Evolutionary conservation across 1,139 yeast species (phyloP).

Genomic region (Lodderomyces oxycetoniae): DNA sequence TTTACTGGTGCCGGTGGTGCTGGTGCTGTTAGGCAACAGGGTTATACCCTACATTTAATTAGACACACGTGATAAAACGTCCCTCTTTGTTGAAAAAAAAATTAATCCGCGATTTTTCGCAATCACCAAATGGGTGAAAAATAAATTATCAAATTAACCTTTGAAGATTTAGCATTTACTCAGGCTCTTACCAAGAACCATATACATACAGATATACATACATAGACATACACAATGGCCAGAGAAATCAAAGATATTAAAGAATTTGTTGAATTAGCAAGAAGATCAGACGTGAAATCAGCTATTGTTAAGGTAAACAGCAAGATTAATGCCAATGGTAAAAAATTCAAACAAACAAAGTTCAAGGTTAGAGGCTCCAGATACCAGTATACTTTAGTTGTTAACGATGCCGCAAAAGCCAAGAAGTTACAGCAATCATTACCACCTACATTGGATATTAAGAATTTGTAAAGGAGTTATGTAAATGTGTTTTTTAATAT

Average conservation of each 20-base stretch:
- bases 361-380: conserved; percentile 98
- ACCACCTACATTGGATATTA: conserved; percentile 89
- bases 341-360: conserved; percentile 88
- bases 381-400: conserved; percentile 92
- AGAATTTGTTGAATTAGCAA: conserved; percentile 96
- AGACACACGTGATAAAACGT: no score
- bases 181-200: conserved; percentile 13
- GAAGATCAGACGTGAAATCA: conserved; percentile 92
- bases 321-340: conserved; percentile 81
- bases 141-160: no score
- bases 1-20: no score
- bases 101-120: conserved; percentile 1
- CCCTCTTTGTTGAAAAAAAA: no score
- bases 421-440: conserved; percentile 97
- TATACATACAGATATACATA: conserved; percentile 4
- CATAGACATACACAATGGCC: conserved; percentile 16
- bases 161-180: neutral
- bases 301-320: conserved; percentile 90
- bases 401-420: conserved; percentile 96
- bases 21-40: no score
- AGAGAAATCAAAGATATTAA: conserved; percentile 93
- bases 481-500: conserved; percentile 1
- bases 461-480: conserved; percentile 46
- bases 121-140: neutral
- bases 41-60: no score